Evolutionary conservation across 768 basidiomycete genomes (phyloP).

Genomic region (Tricholoma hemisulphureum): DNA sequence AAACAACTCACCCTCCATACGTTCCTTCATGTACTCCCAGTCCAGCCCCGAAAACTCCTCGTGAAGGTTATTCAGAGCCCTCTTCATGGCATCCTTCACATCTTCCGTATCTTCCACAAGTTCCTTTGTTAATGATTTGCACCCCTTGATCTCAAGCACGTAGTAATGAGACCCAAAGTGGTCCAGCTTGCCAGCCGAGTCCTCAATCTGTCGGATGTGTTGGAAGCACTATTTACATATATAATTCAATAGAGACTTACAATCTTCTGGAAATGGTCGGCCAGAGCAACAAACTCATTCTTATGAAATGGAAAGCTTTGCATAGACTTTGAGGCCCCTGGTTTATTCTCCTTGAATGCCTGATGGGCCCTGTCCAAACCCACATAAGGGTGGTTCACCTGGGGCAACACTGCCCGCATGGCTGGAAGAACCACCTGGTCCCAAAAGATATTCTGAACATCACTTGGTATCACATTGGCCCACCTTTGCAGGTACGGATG

Average conservation of each 20-base stretch:
- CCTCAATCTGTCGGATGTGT: not conserved
- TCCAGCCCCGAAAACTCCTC: constrained; percentile 9
- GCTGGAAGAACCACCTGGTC: constrained; percentile 1
- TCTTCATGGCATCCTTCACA: not conserved
- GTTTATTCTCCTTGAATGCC: constrained; percentile 11
- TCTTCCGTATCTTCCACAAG: not conserved
- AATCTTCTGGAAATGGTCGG: not conserved
- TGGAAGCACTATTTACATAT: too few relatives aligned
- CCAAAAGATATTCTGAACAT: constrained; percentile 11
- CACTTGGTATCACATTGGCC: constrained; percentile 8
- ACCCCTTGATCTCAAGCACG: constrained; percentile 18
- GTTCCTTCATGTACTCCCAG: constrained; percentile 16
- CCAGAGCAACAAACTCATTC: not conserved
- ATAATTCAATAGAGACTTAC: too few relatives aligned
- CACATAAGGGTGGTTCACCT: constrained; percentile 2
- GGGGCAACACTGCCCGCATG: not conserved
- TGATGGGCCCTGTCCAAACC: constrained; percentile 7
- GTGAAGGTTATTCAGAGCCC: not conserved
- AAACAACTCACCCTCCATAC: constrained; percentile 10
- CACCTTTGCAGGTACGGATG: constrained; percentile 7
- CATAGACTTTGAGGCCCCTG: not conserved
- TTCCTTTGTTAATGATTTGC: constrained; percentile 8
- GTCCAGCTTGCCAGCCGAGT: not conserved
- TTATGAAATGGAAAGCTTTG: constrained; percentile 7
- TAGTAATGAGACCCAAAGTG: constrained; percentile 19